Percentiles rank a stretch among this genome's conserved stretches.
Conservation (phyloP, 768 basidiomycete genomes). For the Cyclocybe aegerita region DNA sequence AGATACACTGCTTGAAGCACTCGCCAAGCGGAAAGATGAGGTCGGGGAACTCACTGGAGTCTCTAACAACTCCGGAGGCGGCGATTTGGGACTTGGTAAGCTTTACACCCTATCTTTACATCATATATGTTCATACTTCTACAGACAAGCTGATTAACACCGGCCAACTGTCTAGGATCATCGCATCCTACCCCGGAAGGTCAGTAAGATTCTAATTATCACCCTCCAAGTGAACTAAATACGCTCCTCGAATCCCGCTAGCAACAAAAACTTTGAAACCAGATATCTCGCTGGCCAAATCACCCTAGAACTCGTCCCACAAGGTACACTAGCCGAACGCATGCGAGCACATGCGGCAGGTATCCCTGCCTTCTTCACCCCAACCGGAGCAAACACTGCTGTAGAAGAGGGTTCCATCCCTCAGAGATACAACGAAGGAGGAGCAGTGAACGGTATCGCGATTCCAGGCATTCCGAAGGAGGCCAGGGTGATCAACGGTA, state of each 20-base stretch:
- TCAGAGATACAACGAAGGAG: constrained; percentile 74
- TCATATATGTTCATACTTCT: constrained; percentile 2
- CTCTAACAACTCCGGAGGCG: constrained; percentile 84
- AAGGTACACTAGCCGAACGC: constrained; percentile 88
- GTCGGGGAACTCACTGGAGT: constrained; percentile 78
- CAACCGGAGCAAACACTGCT: constrained; percentile 84
- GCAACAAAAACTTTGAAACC: constrained; percentile 84
- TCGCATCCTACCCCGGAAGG: constrained; percentile 91
- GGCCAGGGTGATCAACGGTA: constrained; percentile 72
- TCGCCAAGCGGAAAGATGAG: constrained; percentile 64
- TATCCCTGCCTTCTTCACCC: constrained; percentile 92
- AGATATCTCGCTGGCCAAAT: constrained; percentile 81
- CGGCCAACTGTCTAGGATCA: constrained; percentile 78
- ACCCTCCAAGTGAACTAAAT: background rate
- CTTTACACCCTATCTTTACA: background rate
- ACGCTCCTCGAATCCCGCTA: constrained; percentile 26
- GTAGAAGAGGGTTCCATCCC: constrained; percentile 81
- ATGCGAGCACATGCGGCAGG: constrained; percentile 88
- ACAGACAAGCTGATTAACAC: constrained; percentile 73
- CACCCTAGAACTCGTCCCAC: constrained; percentile 85
- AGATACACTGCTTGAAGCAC: constrained; percentile 84
- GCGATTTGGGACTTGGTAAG: constrained; percentile 69
- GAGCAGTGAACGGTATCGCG: constrained; percentile 66
- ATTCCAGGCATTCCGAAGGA: constrained; percentile 79
- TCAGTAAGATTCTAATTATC: constrained; percentile 24